phyloP scores from a whole-genome alignment of 1,139 yeast genomes.

The Taiozyma sp. region DNA sequence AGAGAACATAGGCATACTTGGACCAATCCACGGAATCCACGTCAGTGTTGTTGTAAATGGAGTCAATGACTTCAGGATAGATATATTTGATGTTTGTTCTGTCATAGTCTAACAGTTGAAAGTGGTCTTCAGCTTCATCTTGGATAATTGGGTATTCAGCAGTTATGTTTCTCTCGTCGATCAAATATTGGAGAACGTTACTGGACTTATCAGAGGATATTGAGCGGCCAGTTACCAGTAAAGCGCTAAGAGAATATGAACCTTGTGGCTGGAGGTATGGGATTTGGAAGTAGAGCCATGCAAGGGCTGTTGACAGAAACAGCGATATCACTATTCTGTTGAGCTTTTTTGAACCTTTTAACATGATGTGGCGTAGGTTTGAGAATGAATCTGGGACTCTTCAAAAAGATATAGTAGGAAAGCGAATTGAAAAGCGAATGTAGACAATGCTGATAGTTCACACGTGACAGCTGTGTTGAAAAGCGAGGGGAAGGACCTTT shows the following conservation, averaged over 20 bases:
- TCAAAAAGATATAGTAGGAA: too few species aligned
- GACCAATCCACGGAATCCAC: constrained; percentile 29
- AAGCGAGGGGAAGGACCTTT: too few species aligned
- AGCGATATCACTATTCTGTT: background rate
- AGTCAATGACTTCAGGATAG: constrained; percentile 16
- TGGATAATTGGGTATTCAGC: background rate
- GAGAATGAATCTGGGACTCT: background rate
- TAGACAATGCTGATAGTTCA: too few species aligned
- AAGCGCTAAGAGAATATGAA: background rate
- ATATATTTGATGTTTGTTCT: constrained; percentile 17
- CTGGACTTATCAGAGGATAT: background rate
- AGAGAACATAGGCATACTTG: constrained; percentile 41
- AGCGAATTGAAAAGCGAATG: too few species aligned
- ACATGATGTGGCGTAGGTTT: background rate
- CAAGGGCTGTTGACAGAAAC: background rate
- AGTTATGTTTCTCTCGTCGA: constrained; percentile 1
- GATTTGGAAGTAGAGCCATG: background rate
- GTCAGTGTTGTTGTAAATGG: constrained; percentile 13
- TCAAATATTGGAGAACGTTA: constrained; percentile 6
- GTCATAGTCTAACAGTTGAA: constrained; percentile 15
- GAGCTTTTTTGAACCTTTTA: background rate
- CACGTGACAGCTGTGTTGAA: too few species aligned
- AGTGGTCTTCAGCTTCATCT: background rate
- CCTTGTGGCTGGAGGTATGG: background rate
- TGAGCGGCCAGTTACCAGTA: background rate